These are phyloP conservation scores for Aureobasidium uvarum DNA, from an alignment of 2,329 filamentous ascomycete genomes.

Conservation along the genomic window DNA sequence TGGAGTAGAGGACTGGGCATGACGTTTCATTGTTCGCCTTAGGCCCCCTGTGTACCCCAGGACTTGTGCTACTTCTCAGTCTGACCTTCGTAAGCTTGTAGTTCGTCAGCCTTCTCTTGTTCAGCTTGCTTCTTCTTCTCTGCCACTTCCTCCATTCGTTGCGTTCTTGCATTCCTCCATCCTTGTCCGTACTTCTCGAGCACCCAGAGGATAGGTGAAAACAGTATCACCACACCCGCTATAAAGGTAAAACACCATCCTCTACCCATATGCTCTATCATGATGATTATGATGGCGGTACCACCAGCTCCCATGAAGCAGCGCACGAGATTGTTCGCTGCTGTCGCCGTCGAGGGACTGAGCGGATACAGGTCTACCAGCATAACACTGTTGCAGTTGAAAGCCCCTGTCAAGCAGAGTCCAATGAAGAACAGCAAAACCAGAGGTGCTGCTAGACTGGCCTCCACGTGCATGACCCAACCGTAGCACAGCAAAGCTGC, in stretches of 20 bases:
- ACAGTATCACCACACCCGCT: conserved; percentile 41
- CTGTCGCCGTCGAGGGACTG: conserved; percentile 44
- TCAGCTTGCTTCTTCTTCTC: conserved; percentile 26
- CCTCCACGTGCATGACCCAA: conserved; percentile 43
- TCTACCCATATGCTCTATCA: conserved; percentile 45
- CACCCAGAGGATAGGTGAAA: conserved; percentile 45
- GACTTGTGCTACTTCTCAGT: not conserved
- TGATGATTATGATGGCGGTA: conserved; percentile 42
- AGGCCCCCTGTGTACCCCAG: not conserved
- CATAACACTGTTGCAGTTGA: conserved; percentile 48
- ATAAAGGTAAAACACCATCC: conserved; percentile 51
- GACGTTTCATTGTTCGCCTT: not conserved
- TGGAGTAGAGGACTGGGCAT: not conserved
- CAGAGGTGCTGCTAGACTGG: conserved; percentile 44
- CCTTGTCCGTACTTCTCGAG: conserved; percentile 43
- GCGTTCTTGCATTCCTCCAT: conserved; percentile 46
- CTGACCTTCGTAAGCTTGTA: not conserved
- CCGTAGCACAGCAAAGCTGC: conserved; percentile 43
- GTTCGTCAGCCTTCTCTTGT: conserved; percentile 1
- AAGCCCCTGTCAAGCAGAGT: conserved; percentile 58
- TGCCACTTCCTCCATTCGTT: conserved; percentile 34
- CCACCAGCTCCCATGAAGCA: conserved; percentile 42
- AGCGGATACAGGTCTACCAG: conserved; percentile 46
- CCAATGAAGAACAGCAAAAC: conserved; percentile 56
- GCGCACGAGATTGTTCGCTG: conserved; percentile 39